Evolutionary conservation across 2,329 filamentous ascomycete species (phyloP).

Genomic region (Cercospora brassicicola): DNA sequence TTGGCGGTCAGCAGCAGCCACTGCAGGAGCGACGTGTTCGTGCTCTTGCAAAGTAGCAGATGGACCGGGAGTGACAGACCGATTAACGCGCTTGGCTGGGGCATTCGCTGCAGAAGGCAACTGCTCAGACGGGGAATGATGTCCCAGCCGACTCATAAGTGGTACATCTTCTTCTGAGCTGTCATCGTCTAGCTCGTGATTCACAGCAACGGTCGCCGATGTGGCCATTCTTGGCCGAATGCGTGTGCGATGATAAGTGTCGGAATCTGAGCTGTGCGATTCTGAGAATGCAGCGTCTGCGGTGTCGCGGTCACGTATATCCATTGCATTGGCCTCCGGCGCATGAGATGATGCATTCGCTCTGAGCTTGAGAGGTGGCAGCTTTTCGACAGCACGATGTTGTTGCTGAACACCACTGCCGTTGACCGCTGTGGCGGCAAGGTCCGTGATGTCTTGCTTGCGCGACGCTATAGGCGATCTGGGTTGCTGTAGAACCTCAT

Average conservation of each 20-base stretch:
- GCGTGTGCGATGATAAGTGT: neutral
- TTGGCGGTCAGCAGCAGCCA: neutral
- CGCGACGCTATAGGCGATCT: neutral
- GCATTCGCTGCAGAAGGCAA: neutral
- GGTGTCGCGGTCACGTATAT: neutral
- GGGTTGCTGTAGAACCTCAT: slow-evolving; percentile 27
- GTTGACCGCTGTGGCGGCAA: neutral
- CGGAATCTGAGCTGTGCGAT: neutral
- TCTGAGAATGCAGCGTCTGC: neutral
- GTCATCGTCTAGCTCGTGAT: neutral
- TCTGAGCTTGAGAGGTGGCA: neutral
- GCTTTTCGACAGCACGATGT: neutral
- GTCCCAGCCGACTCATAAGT: neutral
- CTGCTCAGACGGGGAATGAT: neutral
- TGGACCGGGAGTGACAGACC: neutral
- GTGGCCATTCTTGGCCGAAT: neutral
- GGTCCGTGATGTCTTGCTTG: neutral
- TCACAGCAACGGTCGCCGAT: neutral
- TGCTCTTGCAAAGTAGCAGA: neutral
- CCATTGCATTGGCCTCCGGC: neutral
- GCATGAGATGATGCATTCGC: neutral
- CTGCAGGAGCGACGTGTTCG: neutral
- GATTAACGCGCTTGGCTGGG: neutral
- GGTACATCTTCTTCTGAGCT: neutral
- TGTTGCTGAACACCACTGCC: neutral